Percentiles rank a stretch among this genome's conserved stretches.
Conservation (phyloP, 2,329 filamentous ascomycete species). For the Colletotrichum orbiculare region DNA sequence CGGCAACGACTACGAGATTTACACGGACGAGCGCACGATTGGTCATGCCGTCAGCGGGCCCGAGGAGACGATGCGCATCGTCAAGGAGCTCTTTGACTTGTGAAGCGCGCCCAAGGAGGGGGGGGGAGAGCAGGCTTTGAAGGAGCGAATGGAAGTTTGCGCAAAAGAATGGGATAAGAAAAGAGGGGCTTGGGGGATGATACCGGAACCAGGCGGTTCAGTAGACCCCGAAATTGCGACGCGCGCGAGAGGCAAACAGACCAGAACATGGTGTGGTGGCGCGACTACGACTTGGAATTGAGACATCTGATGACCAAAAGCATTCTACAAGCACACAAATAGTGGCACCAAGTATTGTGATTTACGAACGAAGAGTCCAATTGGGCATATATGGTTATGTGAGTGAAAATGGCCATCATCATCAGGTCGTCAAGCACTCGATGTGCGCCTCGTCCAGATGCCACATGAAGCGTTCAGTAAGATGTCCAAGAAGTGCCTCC, state of each 20-base stretch:
- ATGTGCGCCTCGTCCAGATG: slow-evolving; percentile 7
- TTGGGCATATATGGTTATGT: not conserved
- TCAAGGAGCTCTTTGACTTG: slow-evolving; percentile 84
- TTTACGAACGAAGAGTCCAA: too few species aligned
- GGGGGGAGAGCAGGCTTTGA: slow-evolving; percentile 13
- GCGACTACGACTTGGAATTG: not conserved
- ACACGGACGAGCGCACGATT: slow-evolving; percentile 80
- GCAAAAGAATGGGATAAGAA: not conserved
- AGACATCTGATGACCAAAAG: not conserved
- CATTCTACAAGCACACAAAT: not conserved
- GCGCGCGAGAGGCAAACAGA: not conserved
- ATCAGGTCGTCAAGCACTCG: slow-evolving; percentile 27
- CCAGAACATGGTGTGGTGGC: not conserved
- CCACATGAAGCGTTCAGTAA: slow-evolving; percentile 8
- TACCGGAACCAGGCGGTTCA: not conserved
- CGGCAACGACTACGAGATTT: slow-evolving; percentile 98
- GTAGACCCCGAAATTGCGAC: too few species aligned
- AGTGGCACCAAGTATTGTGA: too few species aligned
- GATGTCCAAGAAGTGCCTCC: slow-evolving; percentile 20
- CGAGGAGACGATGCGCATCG: slow-evolving; percentile 81
- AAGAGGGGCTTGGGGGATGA: not conserved
- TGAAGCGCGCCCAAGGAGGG: slow-evolving; percentile 45
- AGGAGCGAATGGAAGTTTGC: slow-evolving; percentile 7
- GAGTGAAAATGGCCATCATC: slow-evolving; percentile 14
- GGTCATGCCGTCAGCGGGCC: slow-evolving; percentile 87